Evolutionary conservation across 75 land plant genomes (phyloP), one percentile per base, ranked within the genome.

Genomic region (Chamaecyparis obtusa): DNA sequence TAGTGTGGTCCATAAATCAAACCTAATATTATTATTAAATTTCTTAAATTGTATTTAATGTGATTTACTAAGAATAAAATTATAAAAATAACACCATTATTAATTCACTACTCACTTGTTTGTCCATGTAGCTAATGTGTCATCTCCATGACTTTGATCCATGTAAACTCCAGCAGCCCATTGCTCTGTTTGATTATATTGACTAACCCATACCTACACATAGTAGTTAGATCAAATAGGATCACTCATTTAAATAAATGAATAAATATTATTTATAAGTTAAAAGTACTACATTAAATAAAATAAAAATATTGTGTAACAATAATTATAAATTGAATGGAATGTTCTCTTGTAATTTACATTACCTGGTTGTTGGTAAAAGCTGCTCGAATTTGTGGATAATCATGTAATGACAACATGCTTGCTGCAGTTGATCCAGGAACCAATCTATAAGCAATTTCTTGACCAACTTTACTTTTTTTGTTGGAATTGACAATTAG

Each of bases 91-190:
- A 51, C 1, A 14, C 3, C 55, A 14, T 13, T 51, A 51, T 51
- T 51, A 51, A 21, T 36, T 17, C 33, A 56, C 16, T 41, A 33
- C 27, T 84, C 83, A 90, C 91, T 89, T 90, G 64, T 85, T 90
- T 1, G 91, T 84, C 96, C 94, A 95, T 21, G 87, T 85, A 11
- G 92, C 88, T 27, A 95, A 86, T 48, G 87, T 93, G 35, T 95
- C 97, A 64, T 95, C 93, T 15, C 97, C 97, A 9, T 87, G 87
- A 80, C 95, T 95, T 83, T 92, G 93, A 55, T 92, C 93, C 36
- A 76, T 79, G 55, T 88, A 92, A 3, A 89, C 35, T 16, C 97
- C 97, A 55, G 84, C 92, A 10, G 92, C 97, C 94, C 94, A 95
- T 87, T 93, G 90, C 85, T 95, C 94, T 17, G 74, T 82, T 16